These are phyloP conservation scores for Xylaria curta DNA, from an alignment of 495 filamentous ascomycete species.

Conservation along the genomic window DNA sequence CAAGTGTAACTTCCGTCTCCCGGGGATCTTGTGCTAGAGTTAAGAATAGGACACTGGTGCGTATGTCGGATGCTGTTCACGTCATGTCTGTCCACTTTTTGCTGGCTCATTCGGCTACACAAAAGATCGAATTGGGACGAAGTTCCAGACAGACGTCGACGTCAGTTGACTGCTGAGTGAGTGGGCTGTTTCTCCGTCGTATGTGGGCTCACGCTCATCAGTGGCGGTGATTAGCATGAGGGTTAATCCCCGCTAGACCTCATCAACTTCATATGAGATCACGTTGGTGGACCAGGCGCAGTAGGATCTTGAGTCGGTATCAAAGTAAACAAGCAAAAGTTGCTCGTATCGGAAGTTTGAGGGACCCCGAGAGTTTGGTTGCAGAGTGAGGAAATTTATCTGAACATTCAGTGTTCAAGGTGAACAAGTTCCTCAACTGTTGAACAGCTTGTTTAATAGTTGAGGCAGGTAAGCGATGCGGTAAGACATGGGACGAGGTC, in stretches of 20 bases:
- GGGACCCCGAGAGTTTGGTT: neutral
- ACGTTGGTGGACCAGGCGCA: slow-evolving; percentile 10
- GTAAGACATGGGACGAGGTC: neutral
- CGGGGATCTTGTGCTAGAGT: neutral
- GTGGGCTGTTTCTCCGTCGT: slow-evolving; percentile 24
- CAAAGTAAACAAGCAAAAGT: neutral
- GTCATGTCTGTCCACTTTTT: slow-evolving; percentile 26
- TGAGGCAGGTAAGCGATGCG: neutral
- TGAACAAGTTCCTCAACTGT: neutral
- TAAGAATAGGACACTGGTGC: slow-evolving; percentile 6
- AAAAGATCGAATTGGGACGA: slow-evolving; percentile 1
- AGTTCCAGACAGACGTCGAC: slow-evolving; percentile 13
- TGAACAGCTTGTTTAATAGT: neutral
- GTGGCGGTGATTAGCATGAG: slow-evolving; percentile 1
- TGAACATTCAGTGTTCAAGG: neutral
- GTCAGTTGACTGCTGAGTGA: slow-evolving; percentile 19
- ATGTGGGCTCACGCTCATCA: slow-evolving; percentile 23
- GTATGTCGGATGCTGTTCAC: slow-evolving; percentile 23
- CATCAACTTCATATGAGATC: slow-evolving; percentile 16
- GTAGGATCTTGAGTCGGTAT: neutral
- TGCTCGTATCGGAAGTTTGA: neutral
- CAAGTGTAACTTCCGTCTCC: neutral
- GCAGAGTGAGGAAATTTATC: neutral
- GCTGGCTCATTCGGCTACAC: neutral
- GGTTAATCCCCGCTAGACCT: slow-evolving; percentile 14